Base-by-base conservation (phyloP, 768 basidiomycete genomes). In the Vishniacozyma victoriae region DNA sequence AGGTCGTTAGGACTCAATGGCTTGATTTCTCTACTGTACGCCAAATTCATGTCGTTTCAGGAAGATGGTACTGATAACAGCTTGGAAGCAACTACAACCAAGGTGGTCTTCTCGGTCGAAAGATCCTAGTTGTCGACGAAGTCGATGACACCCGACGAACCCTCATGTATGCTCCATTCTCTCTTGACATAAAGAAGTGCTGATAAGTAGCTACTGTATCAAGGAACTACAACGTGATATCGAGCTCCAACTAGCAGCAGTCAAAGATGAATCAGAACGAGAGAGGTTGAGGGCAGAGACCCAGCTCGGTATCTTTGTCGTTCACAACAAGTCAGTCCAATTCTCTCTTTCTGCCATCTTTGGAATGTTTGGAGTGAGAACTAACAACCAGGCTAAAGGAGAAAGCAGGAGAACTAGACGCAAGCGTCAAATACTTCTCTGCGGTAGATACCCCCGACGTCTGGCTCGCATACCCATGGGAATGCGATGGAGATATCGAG, bases 1-100 rank as follows among this genome's bases (percentile, higher is more conserved):
- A 95, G 69, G 88, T 99, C 55, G 76, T 95, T 60, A 80, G 92
- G 46, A 99, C 92, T 14, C 95, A 99, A 72, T 99, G 95, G 95
- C 76, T 97, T 16, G 75, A 76, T 52, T 74, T 75, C 46, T 69
- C 65, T 14, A 74, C 72, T 4, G 68, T 75, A 39, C 58, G 73
- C 29, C 9, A 33, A 9, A 33, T 33, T 9, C 29, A 9, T 33
- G 9, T 33, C 29, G 9, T 33, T 33, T 33, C 20, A 12, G 13
- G 15, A 22, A 23, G n/a, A 6, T 18, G 5, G 11, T 31, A 23
- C 7, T 13, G n/a, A 20, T 35, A 12, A 6, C 42, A 71, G 69
- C 64, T 71, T 41, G 69, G 67, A 29, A 53, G 54, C 23, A 59
- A 55, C 22, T 57, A 59, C 52, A 58, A 35, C 18, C 67, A 64